Conservation (phyloP, 306 rosid genomes). For the Sicyos baderoa region DNA sequence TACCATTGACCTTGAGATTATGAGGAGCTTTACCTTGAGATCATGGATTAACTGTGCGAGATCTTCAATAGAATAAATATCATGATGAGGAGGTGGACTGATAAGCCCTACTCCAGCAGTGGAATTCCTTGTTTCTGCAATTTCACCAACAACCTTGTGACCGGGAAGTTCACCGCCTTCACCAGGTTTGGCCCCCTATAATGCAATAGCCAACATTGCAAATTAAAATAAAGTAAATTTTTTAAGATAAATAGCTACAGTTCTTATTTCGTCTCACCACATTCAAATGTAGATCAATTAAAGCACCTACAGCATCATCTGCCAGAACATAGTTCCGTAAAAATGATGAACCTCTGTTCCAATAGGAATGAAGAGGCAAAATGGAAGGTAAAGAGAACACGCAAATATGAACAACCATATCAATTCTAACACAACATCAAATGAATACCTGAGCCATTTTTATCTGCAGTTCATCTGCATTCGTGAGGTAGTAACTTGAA, state of each 20-base stretch:
- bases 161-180: slow-evolving; percentile 99
- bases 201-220: slow-evolving; percentile 22
- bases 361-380: slow-evolving; percentile 28
- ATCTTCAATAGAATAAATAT: slow-evolving; percentile 95
- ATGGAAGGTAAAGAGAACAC: slow-evolving; percentile 10
- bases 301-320: slow-evolving; percentile 57
- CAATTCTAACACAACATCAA: background rate
- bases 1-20: slow-evolving; percentile 12
- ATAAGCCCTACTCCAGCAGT: slow-evolving; percentile 98
- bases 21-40: slow-evolving; percentile 73
- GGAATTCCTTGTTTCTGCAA: slow-evolving; percentile 87
- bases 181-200: slow-evolving; percentile 99
- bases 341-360: slow-evolving; percentile 36
- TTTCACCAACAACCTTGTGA: slow-evolving; percentile 93
- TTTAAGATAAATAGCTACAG: slow-evolving; percentile 15
- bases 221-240: slow-evolving; percentile 25
- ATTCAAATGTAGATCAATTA: slow-evolving; percentile 37
- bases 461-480: slow-evolving; percentile 93
- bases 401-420: background rate
- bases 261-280: slow-evolving; percentile 34
- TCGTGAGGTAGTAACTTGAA: slow-evolving; percentile 90
- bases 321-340: slow-evolving; percentile 44
- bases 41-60: slow-evolving; percentile 94
- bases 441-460: slow-evolving; percentile 97
- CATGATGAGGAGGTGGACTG: slow-evolving; percentile 99